Evolutionary conservation across 768 basidiomycete genomes (phyloP), one percentile per base, ranked within the genome.

Genomic region (Lactarius vividus): DNA sequence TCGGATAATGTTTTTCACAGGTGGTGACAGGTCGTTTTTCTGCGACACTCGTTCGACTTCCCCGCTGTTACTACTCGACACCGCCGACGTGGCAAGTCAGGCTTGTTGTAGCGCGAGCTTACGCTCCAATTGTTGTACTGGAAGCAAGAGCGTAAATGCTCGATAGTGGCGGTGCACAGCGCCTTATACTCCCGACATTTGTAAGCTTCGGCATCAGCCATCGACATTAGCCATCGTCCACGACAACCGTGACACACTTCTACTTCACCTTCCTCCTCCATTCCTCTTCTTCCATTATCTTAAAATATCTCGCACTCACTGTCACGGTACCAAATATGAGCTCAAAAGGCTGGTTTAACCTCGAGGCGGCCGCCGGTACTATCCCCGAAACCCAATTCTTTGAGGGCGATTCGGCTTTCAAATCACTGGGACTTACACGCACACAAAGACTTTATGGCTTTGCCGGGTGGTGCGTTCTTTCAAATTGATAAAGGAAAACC

Each of bases 371-470:
- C 18, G 80, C 79, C 11, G 80, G 79, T 61, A 75, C 81, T 57
- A 82, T 92, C 42, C 88, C 92, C 7, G 91, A 94, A 72, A 88
- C 84, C 44, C 87, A 89, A 68, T 89, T 90, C 78, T 94, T 94
- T 67, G 92, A 96, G 77, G 89, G 92, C 31, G 91, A 94, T 72
- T 89, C 93, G 15, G 93, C 94, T 8, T 96, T 93, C 82, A 83
- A 82, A 64, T 87, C 86, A 65, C 81, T 97, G 13, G 87, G 87
- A 2, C 79, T 96, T 61, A 89, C 93, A 42, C 82, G 88, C 70
- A 92, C 83, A 20, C 88, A 93, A 71, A 78, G 94, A 58, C 77
- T 97, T 67, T 95, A 94, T 77, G 94, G 95, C 13, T 96, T 97
- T 73, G 76, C 82, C 60, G 89, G 82, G 57, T 96, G 94, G 94